Base-by-base conservation (phyloP, 1,284 basidiomycete genomes). In the Ceratobasidium sp. region DNA sequence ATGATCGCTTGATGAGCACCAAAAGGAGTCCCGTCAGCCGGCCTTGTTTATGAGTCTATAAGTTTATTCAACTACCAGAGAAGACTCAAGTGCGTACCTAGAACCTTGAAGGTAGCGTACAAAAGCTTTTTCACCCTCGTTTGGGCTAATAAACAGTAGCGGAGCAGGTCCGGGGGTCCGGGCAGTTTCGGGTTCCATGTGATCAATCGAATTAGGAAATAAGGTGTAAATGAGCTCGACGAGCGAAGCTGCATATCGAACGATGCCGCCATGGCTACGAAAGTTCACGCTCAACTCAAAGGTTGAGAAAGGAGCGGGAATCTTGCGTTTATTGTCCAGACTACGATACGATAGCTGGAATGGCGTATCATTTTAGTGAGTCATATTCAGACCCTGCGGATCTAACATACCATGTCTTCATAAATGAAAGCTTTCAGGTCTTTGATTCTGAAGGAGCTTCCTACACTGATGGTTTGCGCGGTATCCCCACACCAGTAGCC, bases 401-500 rank as follows among this genome's bases (percentile, higher is more conserved):
- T 39, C 40, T 1, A 55, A 56, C 73, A 18, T 46, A 76, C 73
- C 73, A 76, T 76, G 7, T 67, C 64, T 4, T 76, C 63, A 28
- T 76, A 89, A 39, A 93, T 81, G 81, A 92, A 91, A 0, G 92
- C 88, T 80, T 92, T 94, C 77, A 94, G 82, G 60, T 94, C 93
- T 79, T 92, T 86, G 83, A 94, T 94, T 15, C 91, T 85, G 81
- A 94, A 94, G 0, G 91, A 89, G 77, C 91, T 93, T 0, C 93
- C 93, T 0, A 89, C 87, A 0, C 91, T 90, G 23, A 94, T 94
- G 0, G 93, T 92, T 81, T 94, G 93, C 0, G 93, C 93, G 0
- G 93, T 94, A 82, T 94, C 93, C 0, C 93, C 93, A 0, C 93
- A 93, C 91, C 91, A 94, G 82, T 94, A 93, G 28, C 93, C 84